phyloP scores from a whole-genome alignment of 1,284 basidiomycete species.

The Volvariella surrecta region DNA sequence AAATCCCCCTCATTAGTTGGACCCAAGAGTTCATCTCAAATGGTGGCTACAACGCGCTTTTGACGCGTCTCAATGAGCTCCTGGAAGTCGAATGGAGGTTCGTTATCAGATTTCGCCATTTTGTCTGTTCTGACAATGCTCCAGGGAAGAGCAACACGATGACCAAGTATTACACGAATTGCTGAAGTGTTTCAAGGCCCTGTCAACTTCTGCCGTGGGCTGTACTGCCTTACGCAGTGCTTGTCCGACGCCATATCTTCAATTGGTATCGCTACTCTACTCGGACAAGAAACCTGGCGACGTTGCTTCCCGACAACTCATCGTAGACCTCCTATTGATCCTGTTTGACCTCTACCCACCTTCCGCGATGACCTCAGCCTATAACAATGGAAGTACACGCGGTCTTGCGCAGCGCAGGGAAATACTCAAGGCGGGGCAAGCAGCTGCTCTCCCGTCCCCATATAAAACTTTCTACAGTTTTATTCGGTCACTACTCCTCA shows the following conservation, averaged over 20 bases:
- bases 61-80: conserved; percentile 86
- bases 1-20: conserved; percentile 58
- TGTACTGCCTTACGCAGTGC: conserved; percentile 76
- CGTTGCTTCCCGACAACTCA: conserved; percentile 80
- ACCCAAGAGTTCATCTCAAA: conserved; percentile 80
- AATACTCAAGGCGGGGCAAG: conserved; percentile 25
- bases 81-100: conserved; percentile 95
- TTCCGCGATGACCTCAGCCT: conserved; percentile 47
- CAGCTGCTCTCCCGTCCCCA: conserved; percentile 54
- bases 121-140: background rate
- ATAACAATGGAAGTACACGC: conserved; percentile 17
- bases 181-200: conserved; percentile 87
- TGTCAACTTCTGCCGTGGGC: conserved; percentile 84
- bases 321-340: conserved; percentile 77
- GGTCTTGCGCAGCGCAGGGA: conserved; percentile 47
- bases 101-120: conserved; percentile 14
- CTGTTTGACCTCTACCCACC: conserved; percentile 80
- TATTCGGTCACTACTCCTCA: conserved; percentile 62
- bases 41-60: conserved; percentile 81
- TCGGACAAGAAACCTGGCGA: conserved; percentile 98
- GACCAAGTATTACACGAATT: conserved; percentile 92
- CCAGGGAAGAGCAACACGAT: conserved; percentile 94
- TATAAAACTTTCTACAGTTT: conserved; percentile 66
- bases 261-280: conserved; percentile 79
- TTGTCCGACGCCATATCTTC: conserved; percentile 80